Percentiles rank a stretch among this genome's conserved stretches.
phyloP scores from a whole-genome alignment of 2,329 filamentous ascomycete species.

The Teratosphaeria pseudoeucalypti region DNA sequence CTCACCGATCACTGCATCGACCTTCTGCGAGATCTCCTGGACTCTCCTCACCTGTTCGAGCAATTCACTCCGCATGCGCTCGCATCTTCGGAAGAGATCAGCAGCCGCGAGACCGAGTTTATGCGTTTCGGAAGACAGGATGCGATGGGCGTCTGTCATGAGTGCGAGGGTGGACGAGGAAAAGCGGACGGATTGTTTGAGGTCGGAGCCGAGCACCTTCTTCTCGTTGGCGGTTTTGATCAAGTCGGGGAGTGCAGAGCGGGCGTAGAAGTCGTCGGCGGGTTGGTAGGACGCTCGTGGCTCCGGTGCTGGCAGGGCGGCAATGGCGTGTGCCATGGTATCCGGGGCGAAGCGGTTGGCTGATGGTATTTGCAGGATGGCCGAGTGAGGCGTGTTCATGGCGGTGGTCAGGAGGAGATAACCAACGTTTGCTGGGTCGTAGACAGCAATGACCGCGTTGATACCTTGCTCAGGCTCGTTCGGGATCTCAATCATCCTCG shows the following conservation, averaged over 20 bases:
- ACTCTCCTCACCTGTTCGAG: constrained; percentile 56
- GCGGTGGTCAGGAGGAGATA: constrained; percentile 40
- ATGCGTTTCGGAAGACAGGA: constrained; percentile 60
- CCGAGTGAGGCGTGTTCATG: constrained; percentile 31
- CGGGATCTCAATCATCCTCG: constrained; percentile 35
- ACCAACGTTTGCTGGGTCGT: constrained; percentile 43
- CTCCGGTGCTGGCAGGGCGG: constrained; percentile 40
- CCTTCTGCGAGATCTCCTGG: constrained; percentile 49
- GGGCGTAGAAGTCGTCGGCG: constrained; percentile 48
- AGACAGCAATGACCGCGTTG: constrained; percentile 41
- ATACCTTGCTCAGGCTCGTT: constrained; percentile 21
- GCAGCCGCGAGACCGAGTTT: constrained; percentile 58
- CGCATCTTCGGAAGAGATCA: constrained; percentile 62
- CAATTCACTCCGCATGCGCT: constrained; percentile 57
- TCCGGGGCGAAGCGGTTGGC: constrained; percentile 38
- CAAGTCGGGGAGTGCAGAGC: constrained; percentile 43
- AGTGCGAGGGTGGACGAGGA: constrained; percentile 61
- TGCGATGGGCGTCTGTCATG: constrained; percentile 62
- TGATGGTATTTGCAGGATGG: constrained; percentile 41
- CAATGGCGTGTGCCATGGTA: constrained; percentile 1
- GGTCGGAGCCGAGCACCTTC: constrained; percentile 34
- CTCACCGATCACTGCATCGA: constrained; percentile 55
- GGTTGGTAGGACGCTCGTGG: constrained; percentile 45
- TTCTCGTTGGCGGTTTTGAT: constrained; percentile 22
- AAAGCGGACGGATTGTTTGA: constrained; percentile 56